Conservation (phyloP, 2,329 filamentous ascomycete species). For the Alternaria atra region DNA sequence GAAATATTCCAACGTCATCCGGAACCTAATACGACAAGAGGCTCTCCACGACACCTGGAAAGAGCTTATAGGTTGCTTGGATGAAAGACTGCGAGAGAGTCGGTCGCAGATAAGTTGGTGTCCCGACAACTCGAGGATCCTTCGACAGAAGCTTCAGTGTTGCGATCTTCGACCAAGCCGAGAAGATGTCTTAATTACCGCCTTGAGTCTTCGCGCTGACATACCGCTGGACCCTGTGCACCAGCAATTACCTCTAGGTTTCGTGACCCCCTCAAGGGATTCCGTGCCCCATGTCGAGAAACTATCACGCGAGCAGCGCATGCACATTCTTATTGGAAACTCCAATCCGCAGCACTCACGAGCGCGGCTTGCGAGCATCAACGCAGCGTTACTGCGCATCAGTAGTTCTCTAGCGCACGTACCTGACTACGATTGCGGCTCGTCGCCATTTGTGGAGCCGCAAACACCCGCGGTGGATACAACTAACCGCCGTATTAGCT, state of each 20-base stretch:
- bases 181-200: slow-evolving; percentile 49
- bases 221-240: slow-evolving; percentile 39
- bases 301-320: slow-evolving; percentile 45
- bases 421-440: slow-evolving; percentile 35
- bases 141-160: slow-evolving; percentile 51
- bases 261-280: slow-evolving; percentile 47
- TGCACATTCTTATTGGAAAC: slow-evolving; percentile 48
- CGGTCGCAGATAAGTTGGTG: slow-evolving; percentile 52
- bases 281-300: slow-evolving; percentile 45
- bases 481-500: slow-evolving; percentile 45
- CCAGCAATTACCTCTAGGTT: slow-evolving; percentile 44
- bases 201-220: slow-evolving; percentile 48
- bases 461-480: slow-evolving; percentile 38
- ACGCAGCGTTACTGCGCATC: slow-evolving; percentile 43
- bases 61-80: slow-evolving; percentile 43
- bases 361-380: slow-evolving; percentile 41
- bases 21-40: slow-evolving; percentile 50
- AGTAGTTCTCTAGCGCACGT: slow-evolving; percentile 26
- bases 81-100: slow-evolving; percentile 44
- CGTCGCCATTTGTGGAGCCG: slow-evolving; percentile 36
- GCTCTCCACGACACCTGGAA: slow-evolving; percentile 50
- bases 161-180: slow-evolving; percentile 49
- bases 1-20: slow-evolving; percentile 52
- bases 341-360: slow-evolving; percentile 38
- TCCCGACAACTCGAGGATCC: slow-evolving; percentile 47